These are phyloP conservation scores for Diaporthe caulivora DNA, from an alignment of 2,329 filamentous ascomycete genomes.

Conservation along the genomic window DNA sequence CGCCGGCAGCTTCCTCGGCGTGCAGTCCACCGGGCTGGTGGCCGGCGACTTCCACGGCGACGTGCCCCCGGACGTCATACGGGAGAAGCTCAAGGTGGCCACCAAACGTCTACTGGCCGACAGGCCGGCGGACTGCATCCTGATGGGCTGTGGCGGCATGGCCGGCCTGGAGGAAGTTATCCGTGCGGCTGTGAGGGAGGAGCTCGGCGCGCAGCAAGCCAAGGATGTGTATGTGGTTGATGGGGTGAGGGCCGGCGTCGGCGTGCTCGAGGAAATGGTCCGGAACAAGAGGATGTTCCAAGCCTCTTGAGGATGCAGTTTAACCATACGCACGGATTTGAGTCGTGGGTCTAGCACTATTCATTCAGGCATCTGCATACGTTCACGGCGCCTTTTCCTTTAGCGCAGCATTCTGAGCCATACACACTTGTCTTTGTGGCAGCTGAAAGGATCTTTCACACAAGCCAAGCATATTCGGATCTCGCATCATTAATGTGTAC, in stretches of 20 bases:
- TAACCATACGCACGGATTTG: background rate
- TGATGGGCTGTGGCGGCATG: constrained; percentile 94
- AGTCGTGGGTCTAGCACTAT: background rate
- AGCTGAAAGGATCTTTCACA: background rate
- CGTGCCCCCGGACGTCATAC: constrained; percentile 73
- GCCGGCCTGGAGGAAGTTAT: constrained; percentile 85
- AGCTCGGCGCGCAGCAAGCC: constrained; percentile 70
- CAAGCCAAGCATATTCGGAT: background rate
- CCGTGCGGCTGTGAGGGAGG: constrained; percentile 73
- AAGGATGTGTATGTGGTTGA: constrained; percentile 78
- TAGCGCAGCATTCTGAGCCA: background rate
- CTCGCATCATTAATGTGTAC: constrained; percentile 3
- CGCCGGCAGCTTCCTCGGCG: constrained; percentile 74
- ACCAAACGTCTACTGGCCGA: constrained; percentile 73
- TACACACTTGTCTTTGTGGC: background rate
- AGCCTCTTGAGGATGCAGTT: background rate
- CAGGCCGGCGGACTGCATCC: constrained; percentile 74
- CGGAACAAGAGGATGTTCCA: constrained; percentile 56
- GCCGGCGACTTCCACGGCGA: constrained; percentile 83
- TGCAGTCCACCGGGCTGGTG: constrained; percentile 83
- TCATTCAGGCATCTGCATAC: background rate
- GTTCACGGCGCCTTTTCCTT: background rate
- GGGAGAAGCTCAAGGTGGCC: constrained; percentile 75
- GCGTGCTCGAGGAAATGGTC: constrained; percentile 69
- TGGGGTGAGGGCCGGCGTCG: constrained; percentile 79